Base-by-base conservation (phyloP, 305 asterid genomes). In the Rubia tinctorum region DNA sequence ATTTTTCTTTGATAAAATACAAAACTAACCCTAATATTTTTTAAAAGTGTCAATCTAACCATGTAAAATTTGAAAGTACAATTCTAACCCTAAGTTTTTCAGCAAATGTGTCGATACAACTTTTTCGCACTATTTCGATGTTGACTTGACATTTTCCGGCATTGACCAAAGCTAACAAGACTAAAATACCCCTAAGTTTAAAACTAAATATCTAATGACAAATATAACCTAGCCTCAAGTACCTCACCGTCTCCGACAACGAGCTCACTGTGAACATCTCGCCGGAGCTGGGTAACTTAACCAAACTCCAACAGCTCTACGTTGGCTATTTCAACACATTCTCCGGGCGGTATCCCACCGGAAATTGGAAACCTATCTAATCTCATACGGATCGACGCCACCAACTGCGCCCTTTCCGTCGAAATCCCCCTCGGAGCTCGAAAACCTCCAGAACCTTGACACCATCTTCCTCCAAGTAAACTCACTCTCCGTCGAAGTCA, bases 381-480 rank as follows among this genome's bases (percentile, higher is more conserved):
- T 68, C 73, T 94, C 62, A 75, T 80, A 27, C 80, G 92, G 30
- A 69, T 94, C 23, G 98, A 94, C 62, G 96, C 93, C 12, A 91
- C 98, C 9, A 90, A 80, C 80, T 91, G 98, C 81, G 95, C 89
- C 3, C 89, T 94, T n/a, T 43, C 89, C 8, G 98, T 98, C 17
- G 87, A 86, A 79, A 85, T 91, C 72, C 98, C 98, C 4, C 72
- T n/a, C 75, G 66, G 98, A 94, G 80, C 75, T 94, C 10, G 94
- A 86, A 64, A 84, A 76, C 23, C 71, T 94, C 68, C 86, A 85
- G 85, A 91, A 84, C 6, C 83, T 94, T 15, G 97, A 94, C 69
- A 86, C 99, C 3, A 88, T 94, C 6, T 94, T 94, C 81, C 85
- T 91, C 43, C 97, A 86, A 79, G 96, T 90, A 30, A 92, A 92